Evolutionary conservation across 2,329 filamentous ascomycete species (phyloP).

Genomic region (Cladosporium phlei): DNA sequence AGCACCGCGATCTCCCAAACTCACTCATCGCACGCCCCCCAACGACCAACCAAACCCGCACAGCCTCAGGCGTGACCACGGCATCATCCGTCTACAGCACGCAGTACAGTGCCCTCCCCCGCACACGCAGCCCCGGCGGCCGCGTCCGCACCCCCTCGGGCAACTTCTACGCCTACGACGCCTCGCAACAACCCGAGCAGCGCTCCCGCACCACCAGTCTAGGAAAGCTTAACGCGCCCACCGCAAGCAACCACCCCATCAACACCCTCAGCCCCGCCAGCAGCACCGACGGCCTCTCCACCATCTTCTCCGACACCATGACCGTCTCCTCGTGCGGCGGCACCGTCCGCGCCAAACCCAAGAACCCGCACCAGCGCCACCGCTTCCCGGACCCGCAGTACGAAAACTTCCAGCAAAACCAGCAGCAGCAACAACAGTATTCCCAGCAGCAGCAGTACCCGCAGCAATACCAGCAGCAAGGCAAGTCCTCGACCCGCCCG

Average conservation of each 20-base stretch:
- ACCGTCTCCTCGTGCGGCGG: conserved; percentile 11
- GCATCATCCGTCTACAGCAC: conserved; percentile 13
- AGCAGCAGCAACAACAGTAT: neutral
- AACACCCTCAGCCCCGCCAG: conserved; percentile 11
- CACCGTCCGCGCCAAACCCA: conserved; percentile 7
- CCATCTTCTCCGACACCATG: conserved; percentile 12
- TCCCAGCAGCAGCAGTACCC: neutral
- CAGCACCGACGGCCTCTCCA: conserved; percentile 12
- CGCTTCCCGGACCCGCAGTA: conserved; percentile 1
- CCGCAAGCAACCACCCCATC: neutral
- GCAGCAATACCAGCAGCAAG: neutral
- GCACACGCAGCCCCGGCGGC: conserved; percentile 11
- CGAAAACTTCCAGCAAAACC: neutral
- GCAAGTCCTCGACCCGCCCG: neutral
- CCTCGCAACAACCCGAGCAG: conserved; percentile 22
- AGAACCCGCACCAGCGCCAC: conserved; percentile 1
- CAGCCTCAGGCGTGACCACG: conserved; percentile 14
- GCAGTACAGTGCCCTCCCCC: conserved; percentile 11
- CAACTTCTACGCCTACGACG: conserved; percentile 22
- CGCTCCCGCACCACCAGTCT: conserved; percentile 24
- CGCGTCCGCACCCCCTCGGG: conserved; percentile 18
- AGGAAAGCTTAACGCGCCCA: conserved; percentile 9
- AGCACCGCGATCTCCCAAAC: neutral
- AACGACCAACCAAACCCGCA: conserved; percentile 15
- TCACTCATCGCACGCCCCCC: conserved; percentile 5